Evolutionary conservation across 805 yeast species (phyloP).

Genomic region (Ogataea pilisensis): DNA sequence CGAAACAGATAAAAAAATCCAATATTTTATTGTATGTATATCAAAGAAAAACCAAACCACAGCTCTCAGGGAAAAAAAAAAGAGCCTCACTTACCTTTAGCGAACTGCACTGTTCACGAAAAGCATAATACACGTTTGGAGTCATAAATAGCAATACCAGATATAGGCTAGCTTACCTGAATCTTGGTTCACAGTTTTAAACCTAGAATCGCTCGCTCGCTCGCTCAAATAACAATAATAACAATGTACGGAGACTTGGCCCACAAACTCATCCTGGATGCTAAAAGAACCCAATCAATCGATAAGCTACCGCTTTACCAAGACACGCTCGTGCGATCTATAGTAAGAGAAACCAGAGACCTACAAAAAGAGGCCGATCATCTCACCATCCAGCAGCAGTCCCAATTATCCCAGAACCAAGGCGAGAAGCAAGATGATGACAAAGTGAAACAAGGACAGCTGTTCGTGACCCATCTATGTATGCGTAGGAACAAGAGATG

Average conservation of each 20-base stretch:
- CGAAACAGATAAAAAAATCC: too few relatives aligned
- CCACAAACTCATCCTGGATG: conserved; percentile 76
- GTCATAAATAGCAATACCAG: too few relatives aligned
- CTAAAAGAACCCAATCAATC: conserved; percentile 69
- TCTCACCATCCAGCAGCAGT: conserved; percentile 28
- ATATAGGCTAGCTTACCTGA: too few relatives aligned
- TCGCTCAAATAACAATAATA: too few relatives aligned
- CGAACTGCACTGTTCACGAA: too few relatives aligned
- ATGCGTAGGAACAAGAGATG: conserved; percentile 90
- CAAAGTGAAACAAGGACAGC: conserved; percentile 55
- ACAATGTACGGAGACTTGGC: conserved; percentile 88
- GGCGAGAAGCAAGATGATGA: conserved; percentile 27
- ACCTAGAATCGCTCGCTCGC: too few relatives aligned
- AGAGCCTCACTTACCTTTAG: too few relatives aligned
- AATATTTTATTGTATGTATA: too few relatives aligned
- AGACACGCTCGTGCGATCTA: conserved; percentile 62
- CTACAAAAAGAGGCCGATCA: conserved; percentile 54
- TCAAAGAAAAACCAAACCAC: too few relatives aligned
- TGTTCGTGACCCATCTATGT: conserved; percentile 66
- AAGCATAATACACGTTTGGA: too few relatives aligned
- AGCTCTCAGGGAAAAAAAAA: too few relatives aligned
- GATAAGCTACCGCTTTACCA: conserved; percentile 67
- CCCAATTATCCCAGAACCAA: conserved; percentile 18
- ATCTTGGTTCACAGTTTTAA: too few relatives aligned
- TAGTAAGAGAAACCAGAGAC: conserved; percentile 68